Evolutionary conservation across 1,139 yeast species (phyloP).

Genomic region (Pichia sp.): DNA sequence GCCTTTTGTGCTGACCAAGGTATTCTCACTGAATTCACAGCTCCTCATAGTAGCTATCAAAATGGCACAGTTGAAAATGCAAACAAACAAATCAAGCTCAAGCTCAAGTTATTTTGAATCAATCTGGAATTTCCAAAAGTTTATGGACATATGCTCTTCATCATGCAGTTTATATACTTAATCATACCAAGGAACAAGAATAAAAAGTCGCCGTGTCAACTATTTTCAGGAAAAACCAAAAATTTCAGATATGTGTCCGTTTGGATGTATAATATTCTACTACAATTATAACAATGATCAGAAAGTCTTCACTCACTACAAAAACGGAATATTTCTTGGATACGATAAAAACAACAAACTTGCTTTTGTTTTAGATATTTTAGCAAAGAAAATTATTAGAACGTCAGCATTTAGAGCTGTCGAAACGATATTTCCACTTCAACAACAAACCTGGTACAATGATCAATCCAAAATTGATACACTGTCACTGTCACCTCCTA

Average conservation of each 20-base stretch:
- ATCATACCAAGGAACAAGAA: neutral
- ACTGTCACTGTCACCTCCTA: neutral
- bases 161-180: constrained; percentile 3
- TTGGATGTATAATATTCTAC: neutral
- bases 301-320: neutral
- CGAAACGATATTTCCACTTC: neutral
- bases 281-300: neutral
- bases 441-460: neutral
- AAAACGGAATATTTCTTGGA: neutral
- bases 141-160: constrained; percentile 2
- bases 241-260: neutral
- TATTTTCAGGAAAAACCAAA: neutral
- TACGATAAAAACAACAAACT: neutral
- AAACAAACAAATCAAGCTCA: constrained; percentile 1
- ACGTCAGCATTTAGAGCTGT: no score
- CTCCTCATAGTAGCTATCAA: constrained; percentile 2
- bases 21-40: constrained; percentile 1
- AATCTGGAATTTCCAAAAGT: neutral
- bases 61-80: constrained; percentile 1
- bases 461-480: neutral
- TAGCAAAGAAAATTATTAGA: no score
- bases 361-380: neutral
- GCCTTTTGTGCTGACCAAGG: constrained; percentile 1
- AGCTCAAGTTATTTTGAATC: constrained; percentile 1
- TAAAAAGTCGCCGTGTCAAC: neutral